Evolutionary conservation across 345 rosid genomes (phyloP).

Genomic region (Erucastrum elatum): DNA sequence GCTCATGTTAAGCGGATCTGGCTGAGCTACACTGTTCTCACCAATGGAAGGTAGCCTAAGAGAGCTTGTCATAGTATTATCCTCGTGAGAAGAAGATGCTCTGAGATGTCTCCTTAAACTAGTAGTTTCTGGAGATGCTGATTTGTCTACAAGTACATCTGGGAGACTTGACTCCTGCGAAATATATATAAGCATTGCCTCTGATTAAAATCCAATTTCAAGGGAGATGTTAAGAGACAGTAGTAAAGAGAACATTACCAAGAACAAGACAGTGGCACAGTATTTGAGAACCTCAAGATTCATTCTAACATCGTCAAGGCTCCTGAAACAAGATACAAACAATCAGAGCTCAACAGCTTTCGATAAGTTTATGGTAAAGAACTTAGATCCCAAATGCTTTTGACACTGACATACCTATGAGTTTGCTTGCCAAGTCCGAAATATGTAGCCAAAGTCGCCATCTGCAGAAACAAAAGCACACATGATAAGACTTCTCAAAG

Average conservation of each 20-base stretch:
- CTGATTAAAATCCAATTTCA: neutral
- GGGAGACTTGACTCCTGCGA: slow-evolving; percentile 85
- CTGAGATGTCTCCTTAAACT: slow-evolving; percentile 57
- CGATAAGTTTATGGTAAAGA: neutral
- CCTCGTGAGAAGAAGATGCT: slow-evolving; percentile 40
- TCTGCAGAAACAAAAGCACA: slow-evolving; percentile 45
- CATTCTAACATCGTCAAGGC: slow-evolving; percentile 92
- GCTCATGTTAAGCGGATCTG: slow-evolving; percentile 59
- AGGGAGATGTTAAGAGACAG: neutral
- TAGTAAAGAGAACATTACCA: slow-evolving; percentile 53
- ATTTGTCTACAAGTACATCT: slow-evolving; percentile 48
- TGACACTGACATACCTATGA: slow-evolving; percentile 55
- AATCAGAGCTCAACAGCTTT: neutral
- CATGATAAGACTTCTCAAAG: neutral
- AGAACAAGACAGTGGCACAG: slow-evolving; percentile 88
- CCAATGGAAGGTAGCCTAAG: slow-evolving; percentile 38
- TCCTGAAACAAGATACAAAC: slow-evolving; percentile 53
- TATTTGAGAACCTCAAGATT: slow-evolving; percentile 90
- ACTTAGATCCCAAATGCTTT: neutral
- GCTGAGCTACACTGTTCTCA: slow-evolving; percentile 39
- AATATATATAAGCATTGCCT: slow-evolving; percentile 1
- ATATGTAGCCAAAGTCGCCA: slow-evolving; percentile 84
- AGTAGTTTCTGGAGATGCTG: slow-evolving; percentile 63
- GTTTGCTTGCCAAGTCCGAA: slow-evolving; percentile 82
- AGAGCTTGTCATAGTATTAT: slow-evolving; percentile 19